phyloP scores from a whole-genome alignment of 345 rosid species.

The Ceriops decandra region DNA sequence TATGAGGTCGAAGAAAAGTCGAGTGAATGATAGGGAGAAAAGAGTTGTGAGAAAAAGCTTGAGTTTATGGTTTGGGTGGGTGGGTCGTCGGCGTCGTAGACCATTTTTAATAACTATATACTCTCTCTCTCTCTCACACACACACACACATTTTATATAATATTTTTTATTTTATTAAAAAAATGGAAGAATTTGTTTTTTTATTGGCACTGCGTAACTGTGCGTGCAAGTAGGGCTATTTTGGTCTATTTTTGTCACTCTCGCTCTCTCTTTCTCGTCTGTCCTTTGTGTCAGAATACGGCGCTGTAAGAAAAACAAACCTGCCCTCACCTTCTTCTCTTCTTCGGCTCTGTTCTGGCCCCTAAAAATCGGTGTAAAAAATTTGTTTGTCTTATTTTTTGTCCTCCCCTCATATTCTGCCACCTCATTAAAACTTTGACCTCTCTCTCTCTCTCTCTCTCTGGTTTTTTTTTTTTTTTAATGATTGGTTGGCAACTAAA shows the following conservation, averaged over 20 bases:
- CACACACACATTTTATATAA: no score
- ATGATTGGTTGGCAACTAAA: background rate
- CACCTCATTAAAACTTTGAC: background rate
- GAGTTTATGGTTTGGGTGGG: background rate
- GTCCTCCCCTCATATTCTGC: background rate
- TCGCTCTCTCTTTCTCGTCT: background rate
- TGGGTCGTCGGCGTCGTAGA: slow-evolving; percentile 27
- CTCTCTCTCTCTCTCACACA: background rate
- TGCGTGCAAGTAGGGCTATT: background rate
- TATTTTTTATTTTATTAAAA: no score
- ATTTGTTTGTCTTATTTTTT: background rate
- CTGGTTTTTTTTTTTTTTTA: background rate
- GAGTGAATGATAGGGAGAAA: background rate
- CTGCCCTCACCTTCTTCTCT: no score
- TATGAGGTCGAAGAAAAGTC: background rate
- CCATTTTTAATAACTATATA: background rate
- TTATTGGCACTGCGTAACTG: background rate
- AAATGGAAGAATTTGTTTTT: background rate
- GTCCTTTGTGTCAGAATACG: slow-evolving; percentile 14
- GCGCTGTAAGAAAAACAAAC: background rate
- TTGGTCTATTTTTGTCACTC: background rate
- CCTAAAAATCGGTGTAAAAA: background rate
- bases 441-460: no score
- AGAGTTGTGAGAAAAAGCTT: background rate
- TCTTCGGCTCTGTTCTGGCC: background rate